Evolutionary conservation across 371 early-diverging fungal species (phyloP), one percentile per base, ranked within the genome.

Genomic region (Apophysomyces trapeziformis): DNA sequence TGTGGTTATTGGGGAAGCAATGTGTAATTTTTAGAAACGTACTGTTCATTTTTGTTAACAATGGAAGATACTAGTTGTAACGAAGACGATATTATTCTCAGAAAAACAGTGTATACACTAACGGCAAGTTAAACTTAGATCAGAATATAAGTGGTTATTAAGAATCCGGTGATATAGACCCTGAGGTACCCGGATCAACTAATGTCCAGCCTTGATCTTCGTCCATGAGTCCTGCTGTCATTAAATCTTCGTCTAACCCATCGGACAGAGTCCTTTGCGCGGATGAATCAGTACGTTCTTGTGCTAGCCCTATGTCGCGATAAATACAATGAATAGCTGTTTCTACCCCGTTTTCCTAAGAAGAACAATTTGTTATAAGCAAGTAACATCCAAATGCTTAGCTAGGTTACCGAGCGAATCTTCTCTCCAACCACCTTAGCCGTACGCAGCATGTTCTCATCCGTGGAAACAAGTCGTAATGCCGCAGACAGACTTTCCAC

Each of bases 261-360:
- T 50, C 21, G 21, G 7, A 18, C 0, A 50, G 6, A n/a, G 54
- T 37, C 4, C n/a, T 37, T 14, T 36, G 43, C 12, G 35, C 32
- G 9, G 50, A 46, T 6, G 61, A 66, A 18, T 56, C 8, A 36
- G 61, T 64, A 14, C 85, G 76, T 61, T 75, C 54, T 9, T 21
- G 80, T 4, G 91, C 89, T 39, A 76, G 66, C 1, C 69, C 72
- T 5, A 88, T 63, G 59, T 91, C 89, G 47, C 87, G 75, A 65
- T 89, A 88, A 35, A 91, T 83, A 60, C 79, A 82, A 21, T 85
- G 72, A 2, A 90, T 76, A 0, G 92, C 92, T 7, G 65, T 80
- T 35, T 73, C 75, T 6, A 87, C 84, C 8, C 92, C 91, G 67
- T 92, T 79, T 69, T 92, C 90, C 82, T 82, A 60, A 8, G 58